Evolutionary conservation across 1,284 basidiomycete species (phyloP), one percentile per base, ranked within the genome.

Genomic region (Ustilago xerochloae): DNA sequence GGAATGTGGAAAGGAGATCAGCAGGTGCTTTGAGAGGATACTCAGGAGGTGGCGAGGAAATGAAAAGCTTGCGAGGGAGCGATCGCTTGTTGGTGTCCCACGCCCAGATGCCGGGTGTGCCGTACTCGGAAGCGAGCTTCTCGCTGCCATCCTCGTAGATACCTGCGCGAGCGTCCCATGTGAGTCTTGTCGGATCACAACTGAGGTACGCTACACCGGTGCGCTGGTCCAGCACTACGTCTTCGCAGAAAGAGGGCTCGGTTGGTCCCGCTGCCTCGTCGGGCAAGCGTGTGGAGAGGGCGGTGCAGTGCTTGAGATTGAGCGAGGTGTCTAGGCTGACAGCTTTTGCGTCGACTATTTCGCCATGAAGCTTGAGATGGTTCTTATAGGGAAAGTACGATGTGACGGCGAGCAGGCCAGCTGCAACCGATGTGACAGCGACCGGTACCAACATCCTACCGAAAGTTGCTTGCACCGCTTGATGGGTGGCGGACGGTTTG

Each of bases 211-310:
- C 77, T 52, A 72, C 53, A 4, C 75, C 72, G 0, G 77, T 63
- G 15, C 60, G 67, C 9, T 47, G 58, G 33, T 79, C 75, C 2
- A 77, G 63, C 2, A 64, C 72, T 13, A 77, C 52, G 45, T 79
- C 77, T 36, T 79, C 77, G 61, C 77, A 79, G 58, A 68, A 72
- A 13, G 65, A 63, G 2, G 73, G 67, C 52, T 71, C 73, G n/a
- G 60, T 63, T 0, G 74, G 56, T 10, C 57, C 63, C n/a, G 73
- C 69, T 22, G 64, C 51, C 24, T 65, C 61, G 61, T 68, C 56
- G 20, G 61, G 54, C 26, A 63, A 28, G 8, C 60, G 53, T 26
- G 66, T 58, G 8, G 51, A 52, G 46, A 69, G 39, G 3, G 69
- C 52, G 15, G 59, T 35, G 35, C 67, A 70, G 33, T 64, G 49